phyloP scores from a whole-genome alignment of 768 basidiomycete species.

The Mycena pura region DNA sequence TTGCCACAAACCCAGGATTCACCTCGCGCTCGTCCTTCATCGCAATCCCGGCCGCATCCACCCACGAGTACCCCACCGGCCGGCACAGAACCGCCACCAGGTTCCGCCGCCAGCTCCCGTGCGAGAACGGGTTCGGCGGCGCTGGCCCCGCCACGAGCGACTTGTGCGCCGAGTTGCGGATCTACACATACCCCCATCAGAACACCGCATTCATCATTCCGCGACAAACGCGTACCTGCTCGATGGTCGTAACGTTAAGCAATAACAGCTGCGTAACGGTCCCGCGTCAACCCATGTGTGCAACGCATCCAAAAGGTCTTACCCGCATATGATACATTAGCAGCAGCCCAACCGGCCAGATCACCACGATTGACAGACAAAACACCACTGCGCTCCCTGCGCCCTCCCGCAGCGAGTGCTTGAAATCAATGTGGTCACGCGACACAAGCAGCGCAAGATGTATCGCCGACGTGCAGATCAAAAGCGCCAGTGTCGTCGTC shows the following conservation, averaged over 20 bases:
- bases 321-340: constrained; percentile 88
- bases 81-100: constrained; percentile 79
- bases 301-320: constrained; percentile 36
- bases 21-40: constrained; percentile 76
- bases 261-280: constrained; percentile 65
- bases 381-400: constrained; percentile 87
- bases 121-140: constrained; percentile 88
- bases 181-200: constrained; percentile 49
- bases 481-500: constrained; percentile 76
- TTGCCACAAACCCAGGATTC: constrained; percentile 64
- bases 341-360: constrained; percentile 86
- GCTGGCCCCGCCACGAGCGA: constrained; percentile 65
- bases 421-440: constrained; percentile 54
- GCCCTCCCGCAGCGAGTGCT: constrained; percentile 53
- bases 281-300: not conserved
- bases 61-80: constrained; percentile 82
- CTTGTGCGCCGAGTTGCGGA: constrained; percentile 86
- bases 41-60: constrained; percentile 63
- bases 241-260: constrained; percentile 93
- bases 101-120: constrained; percentile 79
- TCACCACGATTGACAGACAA: constrained; percentile 67
- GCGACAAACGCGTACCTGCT: constrained; percentile 63
- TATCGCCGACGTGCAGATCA: constrained; percentile 83
- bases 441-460: constrained; percentile 77
- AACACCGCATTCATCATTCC: not conserved